Percentiles rank a stretch among this genome's conserved stretches.
Evolutionary conservation across 2,329 filamentous ascomycete species (phyloP).

Genomic region (Xylariales sp.): DNA sequence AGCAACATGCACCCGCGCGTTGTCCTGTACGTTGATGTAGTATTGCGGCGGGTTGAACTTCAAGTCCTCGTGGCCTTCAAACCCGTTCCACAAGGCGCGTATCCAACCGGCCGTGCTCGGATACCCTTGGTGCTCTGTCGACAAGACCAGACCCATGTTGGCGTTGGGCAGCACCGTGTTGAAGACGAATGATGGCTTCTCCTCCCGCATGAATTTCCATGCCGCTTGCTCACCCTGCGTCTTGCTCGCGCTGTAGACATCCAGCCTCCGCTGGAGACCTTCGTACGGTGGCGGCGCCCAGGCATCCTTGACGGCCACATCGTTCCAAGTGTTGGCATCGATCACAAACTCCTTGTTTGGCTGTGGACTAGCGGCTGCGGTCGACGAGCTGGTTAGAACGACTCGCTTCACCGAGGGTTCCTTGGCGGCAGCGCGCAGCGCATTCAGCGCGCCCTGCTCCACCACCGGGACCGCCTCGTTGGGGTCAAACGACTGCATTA

Average conservation of each 20-base stretch:
- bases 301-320: constrained; percentile 19
- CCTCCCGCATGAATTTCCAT: constrained; percentile 26
- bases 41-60: constrained; percentile 22
- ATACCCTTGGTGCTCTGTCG: constrained; percentile 18
- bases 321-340: constrained; percentile 24
- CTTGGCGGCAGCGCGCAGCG: constrained; percentile 19
- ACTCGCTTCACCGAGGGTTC: constrained; percentile 21
- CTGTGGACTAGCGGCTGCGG: constrained; percentile 26
- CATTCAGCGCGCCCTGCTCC: constrained; percentile 9
- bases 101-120: constrained; percentile 28
- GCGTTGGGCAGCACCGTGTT: constrained; percentile 19
- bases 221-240: constrained; percentile 23
- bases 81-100: constrained; percentile 22
- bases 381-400: constrained; percentile 25
- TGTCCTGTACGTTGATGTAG: constrained; percentile 23
- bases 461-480: constrained; percentile 18
- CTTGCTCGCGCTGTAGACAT: constrained; percentile 27
- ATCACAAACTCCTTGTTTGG: constrained; percentile 15
- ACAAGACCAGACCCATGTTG: constrained; percentile 9
- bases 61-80: background rate
- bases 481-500: constrained; percentile 15
- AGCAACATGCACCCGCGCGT: constrained; percentile 25
- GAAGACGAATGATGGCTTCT: constrained; percentile 23
- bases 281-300: constrained; percentile 10
- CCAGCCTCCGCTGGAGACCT: constrained; percentile 18